Conservation (phyloP, 2,329 filamentous ascomycete species). For the Ascosphaera pollenicola region DNA sequence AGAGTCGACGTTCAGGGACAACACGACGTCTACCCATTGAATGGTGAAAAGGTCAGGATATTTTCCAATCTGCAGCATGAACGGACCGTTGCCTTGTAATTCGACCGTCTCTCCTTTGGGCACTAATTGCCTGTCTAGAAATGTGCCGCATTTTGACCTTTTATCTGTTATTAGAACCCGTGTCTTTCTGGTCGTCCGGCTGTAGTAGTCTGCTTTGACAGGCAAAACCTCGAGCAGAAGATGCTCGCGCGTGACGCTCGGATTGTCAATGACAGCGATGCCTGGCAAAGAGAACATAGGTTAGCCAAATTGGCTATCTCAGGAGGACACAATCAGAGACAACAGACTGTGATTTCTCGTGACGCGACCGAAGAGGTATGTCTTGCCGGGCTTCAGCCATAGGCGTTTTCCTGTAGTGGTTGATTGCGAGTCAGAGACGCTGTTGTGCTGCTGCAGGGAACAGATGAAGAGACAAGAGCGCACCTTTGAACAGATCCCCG, state of each 20-base stretch:
- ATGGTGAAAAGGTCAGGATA: neutral
- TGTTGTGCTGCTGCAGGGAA: no score
- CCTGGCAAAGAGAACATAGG: conserved; percentile 2
- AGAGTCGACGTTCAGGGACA: neutral
- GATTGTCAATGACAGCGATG: conserved; percentile 41
- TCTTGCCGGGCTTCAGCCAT: conserved; percentile 71
- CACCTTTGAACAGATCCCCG: conserved; percentile 24
- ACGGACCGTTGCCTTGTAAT: conserved; percentile 19
- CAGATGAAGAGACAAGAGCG: conserved; percentile 22
- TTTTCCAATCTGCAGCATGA: neutral
- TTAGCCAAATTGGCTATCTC: conserved; percentile 4
- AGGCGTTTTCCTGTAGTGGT: conserved; percentile 47
- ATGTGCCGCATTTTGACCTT: conserved; percentile 65
- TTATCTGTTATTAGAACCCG: conserved; percentile 54
- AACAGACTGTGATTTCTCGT: conserved; percentile 32
- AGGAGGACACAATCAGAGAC: conserved; percentile 2
- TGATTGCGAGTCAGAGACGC: neutral
- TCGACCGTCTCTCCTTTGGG: conserved; percentile 37
- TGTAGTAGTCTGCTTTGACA: conserved; percentile 33
- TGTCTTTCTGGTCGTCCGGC: conserved; percentile 29
- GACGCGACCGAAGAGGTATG: conserved; percentile 68
- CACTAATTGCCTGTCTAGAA: conserved; percentile 50
- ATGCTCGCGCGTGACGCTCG: conserved; percentile 75
- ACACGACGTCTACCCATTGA: neutral
- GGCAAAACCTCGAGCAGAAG: conserved; percentile 50